These are phyloP conservation scores for Neurospora discreta DNA, from an alignment of 495 filamentous ascomycete species.

Conservation along the genomic window DNA sequence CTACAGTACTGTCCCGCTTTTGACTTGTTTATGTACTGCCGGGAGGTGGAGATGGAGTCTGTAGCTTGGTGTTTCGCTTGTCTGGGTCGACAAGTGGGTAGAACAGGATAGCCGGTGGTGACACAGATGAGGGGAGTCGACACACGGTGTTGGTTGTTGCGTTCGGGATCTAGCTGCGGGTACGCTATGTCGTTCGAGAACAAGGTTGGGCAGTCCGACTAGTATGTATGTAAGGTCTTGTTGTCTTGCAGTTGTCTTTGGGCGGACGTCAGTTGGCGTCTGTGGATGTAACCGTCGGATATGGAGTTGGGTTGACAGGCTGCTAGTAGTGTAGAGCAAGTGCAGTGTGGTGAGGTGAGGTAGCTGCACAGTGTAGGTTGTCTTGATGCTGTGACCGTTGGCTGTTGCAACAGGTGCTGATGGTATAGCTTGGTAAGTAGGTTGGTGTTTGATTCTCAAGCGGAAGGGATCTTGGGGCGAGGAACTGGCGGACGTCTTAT, in stretches of 20 bases:
- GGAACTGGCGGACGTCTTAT: not conserved
- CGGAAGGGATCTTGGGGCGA: not conserved
- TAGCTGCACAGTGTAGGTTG: not conserved
- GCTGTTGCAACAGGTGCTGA: not conserved
- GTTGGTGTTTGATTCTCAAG: not conserved
- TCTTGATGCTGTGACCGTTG: not conserved
- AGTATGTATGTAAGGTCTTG: not conserved
- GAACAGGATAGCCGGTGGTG: not conserved
- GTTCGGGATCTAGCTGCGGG: not conserved
- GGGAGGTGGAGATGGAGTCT: not conserved
- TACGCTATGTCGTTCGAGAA: not conserved
- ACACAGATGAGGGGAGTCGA: not conserved
- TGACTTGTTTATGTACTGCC: not conserved
- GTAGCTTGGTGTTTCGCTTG: not conserved
- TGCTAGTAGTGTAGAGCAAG: not conserved
- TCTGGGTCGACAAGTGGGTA: not conserved
- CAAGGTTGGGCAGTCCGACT: not conserved
- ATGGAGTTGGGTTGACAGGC: not conserved
- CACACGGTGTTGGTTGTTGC: not conserved
- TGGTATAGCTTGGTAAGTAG: no score
- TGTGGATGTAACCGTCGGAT: not conserved
- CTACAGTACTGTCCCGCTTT: not conserved
- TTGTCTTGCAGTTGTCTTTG: not conserved
- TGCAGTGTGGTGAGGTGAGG: not conserved
- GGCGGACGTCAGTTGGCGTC: not conserved